phyloP scores from a whole-genome alignment of 345 rosid species.

The Excoecaria cochinchinensis region DNA sequence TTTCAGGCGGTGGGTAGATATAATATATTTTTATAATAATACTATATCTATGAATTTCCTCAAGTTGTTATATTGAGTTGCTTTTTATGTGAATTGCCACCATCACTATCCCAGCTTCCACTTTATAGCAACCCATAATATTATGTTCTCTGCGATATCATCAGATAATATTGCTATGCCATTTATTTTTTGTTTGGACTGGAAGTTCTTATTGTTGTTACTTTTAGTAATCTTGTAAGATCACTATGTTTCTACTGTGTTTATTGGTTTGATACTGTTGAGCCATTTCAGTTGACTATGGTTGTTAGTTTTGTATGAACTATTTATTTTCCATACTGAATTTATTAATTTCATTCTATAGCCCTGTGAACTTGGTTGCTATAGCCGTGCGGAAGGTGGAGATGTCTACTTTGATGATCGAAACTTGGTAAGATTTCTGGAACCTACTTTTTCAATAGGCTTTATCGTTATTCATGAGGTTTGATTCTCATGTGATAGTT shows the following conservation, averaged over 20 bases:
- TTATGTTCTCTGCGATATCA: not conserved
- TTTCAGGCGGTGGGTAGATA: constrained; percentile 71
- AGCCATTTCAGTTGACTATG: not conserved
- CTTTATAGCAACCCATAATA: not conserved
- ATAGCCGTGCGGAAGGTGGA: constrained; percentile 88
- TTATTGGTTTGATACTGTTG: not conserved
- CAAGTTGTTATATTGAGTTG: not conserved
- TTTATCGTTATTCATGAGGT: constrained; percentile 5
- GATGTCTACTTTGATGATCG: constrained; percentile 76
- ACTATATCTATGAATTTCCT: not conserved
- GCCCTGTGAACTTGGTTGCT: constrained; percentile 91
- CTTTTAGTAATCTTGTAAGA: not conserved
- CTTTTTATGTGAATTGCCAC: not conserved
- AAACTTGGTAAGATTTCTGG: constrained; percentile 60
- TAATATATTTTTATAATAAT: not conserved
- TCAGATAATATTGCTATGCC: not conserved
- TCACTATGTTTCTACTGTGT: not conserved
- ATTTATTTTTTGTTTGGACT: not conserved
- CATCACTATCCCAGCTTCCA: not conserved
- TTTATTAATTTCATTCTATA: constrained; percentile 28
- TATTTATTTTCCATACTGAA: not conserved
- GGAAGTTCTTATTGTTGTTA: not conserved
- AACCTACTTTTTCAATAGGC: not conserved
- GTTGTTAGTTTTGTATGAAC: not conserved
- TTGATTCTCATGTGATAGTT: constrained; percentile 6